A percentile compares a stretch with the other conserved stretches of the same genome.
Evolutionary conservation across 345 rosid genomes (phyloP).

Genomic region (Gossypium thurberi): DNA sequence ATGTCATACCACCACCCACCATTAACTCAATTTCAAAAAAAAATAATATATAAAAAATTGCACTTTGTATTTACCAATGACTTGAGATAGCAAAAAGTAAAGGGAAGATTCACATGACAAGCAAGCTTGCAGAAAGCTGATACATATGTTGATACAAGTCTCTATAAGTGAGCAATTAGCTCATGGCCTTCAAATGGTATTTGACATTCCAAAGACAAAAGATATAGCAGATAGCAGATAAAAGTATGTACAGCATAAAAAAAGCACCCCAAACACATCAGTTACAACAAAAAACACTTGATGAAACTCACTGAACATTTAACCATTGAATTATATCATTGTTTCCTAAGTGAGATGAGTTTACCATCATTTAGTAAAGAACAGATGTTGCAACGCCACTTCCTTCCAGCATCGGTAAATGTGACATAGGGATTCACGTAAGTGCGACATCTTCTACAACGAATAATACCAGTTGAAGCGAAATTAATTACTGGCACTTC

Average conservation of each 20-base stretch:
- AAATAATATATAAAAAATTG: neutral
- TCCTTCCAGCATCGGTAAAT: conserved; percentile 92
- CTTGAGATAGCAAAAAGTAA: neutral
- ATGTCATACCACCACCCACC: neutral
- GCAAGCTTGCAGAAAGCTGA: neutral
- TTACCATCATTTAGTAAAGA: conserved; percentile 90
- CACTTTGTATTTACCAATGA: neutral
- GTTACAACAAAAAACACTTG: conserved; percentile 3
- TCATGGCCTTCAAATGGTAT: neutral
- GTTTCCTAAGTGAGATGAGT: conserved; percentile 3
- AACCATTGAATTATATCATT: neutral
- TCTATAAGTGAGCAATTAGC: neutral
- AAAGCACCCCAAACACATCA: neutral
- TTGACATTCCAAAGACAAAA: neutral
- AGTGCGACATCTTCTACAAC: conserved; percentile 98
- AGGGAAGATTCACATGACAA: neutral
- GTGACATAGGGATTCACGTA: conserved; percentile 90
- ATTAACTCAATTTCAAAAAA: neutral
- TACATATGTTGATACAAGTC: neutral
- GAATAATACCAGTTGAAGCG: conserved; percentile 76
- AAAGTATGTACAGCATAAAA: neutral
- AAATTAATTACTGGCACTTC: conserved; percentile 92
- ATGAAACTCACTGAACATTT: neutral
- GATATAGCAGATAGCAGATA: neutral
- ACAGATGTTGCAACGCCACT: conserved; percentile 99